These are phyloP conservation scores for Leccinellum rugosiceps DNA, from an alignment of 768 basidiomycete species.

Conservation along the genomic window DNA sequence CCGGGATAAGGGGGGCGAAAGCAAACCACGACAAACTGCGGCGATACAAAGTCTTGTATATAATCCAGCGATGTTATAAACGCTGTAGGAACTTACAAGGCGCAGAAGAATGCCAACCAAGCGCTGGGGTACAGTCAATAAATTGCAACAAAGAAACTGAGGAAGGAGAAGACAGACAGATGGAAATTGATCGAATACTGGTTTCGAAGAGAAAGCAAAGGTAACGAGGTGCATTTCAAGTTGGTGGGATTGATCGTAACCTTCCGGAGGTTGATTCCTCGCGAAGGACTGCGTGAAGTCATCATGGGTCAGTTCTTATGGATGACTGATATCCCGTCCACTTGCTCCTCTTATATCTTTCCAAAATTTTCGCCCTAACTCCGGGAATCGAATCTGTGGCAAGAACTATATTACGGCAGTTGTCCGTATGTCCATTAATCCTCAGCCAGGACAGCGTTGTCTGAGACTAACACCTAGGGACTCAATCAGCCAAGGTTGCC, in stretches of 20 bases:
- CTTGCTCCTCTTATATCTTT: neutral
- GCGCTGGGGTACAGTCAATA: constrained; percentile 17
- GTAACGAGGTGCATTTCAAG: constrained; percentile 49
- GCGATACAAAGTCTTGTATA: constrained; percentile 1
- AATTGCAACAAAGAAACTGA: neutral
- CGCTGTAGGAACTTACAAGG: constrained; percentile 32
- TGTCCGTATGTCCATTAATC: too few species aligned
- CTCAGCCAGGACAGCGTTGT: too few species aligned
- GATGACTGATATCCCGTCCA: neutral
- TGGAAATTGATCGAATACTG: constrained; percentile 52
- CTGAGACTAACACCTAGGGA: too few species aligned
- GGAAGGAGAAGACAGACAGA: constrained; percentile 30
- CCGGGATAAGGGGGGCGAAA: constrained; percentile 56
- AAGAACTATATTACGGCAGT: too few species aligned
- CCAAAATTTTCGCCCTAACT: too few species aligned
- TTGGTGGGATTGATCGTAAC: constrained; percentile 46
- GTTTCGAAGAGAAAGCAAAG: constrained; percentile 46
- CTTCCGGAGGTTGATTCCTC: constrained; percentile 5
- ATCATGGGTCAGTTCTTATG: neutral
- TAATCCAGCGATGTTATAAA: neutral
- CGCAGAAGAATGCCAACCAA: constrained; percentile 49
- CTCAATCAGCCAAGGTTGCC: too few species aligned
- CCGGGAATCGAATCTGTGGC: too few species aligned
- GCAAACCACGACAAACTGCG: constrained; percentile 50
- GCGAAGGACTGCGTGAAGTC: neutral